Percentiles rank a stretch among this genome's conserved stretches.
Conservation (phyloP, 108 stramenopile genomes). For the Fistulifera pelliculosa region DNA sequence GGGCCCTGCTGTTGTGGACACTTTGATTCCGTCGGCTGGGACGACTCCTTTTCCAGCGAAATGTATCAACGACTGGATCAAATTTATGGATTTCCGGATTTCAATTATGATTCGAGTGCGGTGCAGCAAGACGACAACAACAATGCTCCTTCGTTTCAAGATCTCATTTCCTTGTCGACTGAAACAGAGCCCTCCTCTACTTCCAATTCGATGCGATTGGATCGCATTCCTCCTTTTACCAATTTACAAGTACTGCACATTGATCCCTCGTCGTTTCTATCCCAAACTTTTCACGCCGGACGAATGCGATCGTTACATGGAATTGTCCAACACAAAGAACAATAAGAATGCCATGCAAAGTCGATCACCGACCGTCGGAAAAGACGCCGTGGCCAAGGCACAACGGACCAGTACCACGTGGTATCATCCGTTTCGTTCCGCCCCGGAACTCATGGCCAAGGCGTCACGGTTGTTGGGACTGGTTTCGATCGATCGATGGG, state of each 20-base stretch:
- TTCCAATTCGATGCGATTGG: neutral
- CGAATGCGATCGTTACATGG: slow-evolving; percentile 71
- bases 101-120: slow-evolving; percentile 72
- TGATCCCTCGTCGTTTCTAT: slow-evolving; percentile 70
- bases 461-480: slow-evolving; percentile 40
- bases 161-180: neutral
- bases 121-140: neutral
- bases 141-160: neutral
- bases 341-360: slow-evolving; percentile 26
- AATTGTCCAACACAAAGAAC: slow-evolving; percentile 36
- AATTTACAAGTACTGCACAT: slow-evolving; percentile 62
- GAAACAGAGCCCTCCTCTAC: slow-evolving; percentile 3
- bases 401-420: slow-evolving; percentile 72
- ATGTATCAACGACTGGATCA: slow-evolving; percentile 73
- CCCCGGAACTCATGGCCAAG: slow-evolving; percentile 55
- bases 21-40: slow-evolving; percentile 33
- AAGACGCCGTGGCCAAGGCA: slow-evolving; percentile 36
- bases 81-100: slow-evolving; percentile 72
- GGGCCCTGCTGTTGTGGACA: slow-evolving; percentile 39
- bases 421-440: slow-evolving; percentile 51
- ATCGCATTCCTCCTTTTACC: slow-evolving; percentile 42
- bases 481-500: slow-evolving; percentile 53
- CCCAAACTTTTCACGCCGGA: slow-evolving; percentile 62
- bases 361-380: slow-evolving; percentile 73
- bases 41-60: slow-evolving; percentile 42